These are phyloP conservation scores for Cryoendolithus antarcticus DNA, from an alignment of 2,329 filamentous ascomycete genomes.

Conservation along the genomic window DNA sequence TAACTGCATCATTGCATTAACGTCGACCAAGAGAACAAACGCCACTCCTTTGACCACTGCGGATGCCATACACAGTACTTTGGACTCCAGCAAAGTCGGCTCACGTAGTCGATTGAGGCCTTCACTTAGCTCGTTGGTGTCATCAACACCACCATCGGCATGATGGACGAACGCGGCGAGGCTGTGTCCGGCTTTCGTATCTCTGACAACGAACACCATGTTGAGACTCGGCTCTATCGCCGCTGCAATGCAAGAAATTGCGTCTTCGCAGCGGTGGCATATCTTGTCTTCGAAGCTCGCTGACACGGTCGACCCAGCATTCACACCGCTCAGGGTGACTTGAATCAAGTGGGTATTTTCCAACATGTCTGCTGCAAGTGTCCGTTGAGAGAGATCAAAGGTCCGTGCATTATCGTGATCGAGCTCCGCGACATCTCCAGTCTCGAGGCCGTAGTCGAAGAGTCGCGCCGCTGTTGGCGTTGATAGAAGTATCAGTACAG, in stretches of 20 bases:
- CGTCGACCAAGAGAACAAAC: constrained; percentile 6
- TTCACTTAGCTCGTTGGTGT: too few species aligned
- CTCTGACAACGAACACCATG: constrained; percentile 10
- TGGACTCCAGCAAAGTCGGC: neutral
- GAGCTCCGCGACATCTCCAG: constrained; percentile 9
- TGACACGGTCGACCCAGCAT: constrained; percentile 9
- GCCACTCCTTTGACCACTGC: neutral
- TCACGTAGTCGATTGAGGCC: neutral
- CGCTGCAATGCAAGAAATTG: constrained; percentile 13
- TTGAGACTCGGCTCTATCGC: constrained; percentile 8
- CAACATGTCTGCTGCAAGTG: constrained; percentile 13
- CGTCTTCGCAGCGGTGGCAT: constrained; percentile 6
- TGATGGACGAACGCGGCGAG: constrained; percentile 4
- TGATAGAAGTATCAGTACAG: constrained; percentile 26
- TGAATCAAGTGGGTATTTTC: constrained; percentile 16
- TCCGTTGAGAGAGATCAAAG: constrained; percentile 15
- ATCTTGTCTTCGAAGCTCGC: constrained; percentile 19
- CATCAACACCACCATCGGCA: neutral
- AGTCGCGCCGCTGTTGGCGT: constrained; percentile 16
- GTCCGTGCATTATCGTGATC: constrained; percentile 8
- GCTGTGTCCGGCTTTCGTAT: constrained; percentile 3
- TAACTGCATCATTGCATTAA: constrained; percentile 6
- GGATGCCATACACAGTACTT: constrained; percentile 8
- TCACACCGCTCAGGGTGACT: constrained; percentile 14
- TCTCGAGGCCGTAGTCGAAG: constrained; percentile 8